Evolutionary conservation across 768 basidiomycete species (phyloP).

Genomic region (Cystofilobasidium macerans): DNA sequence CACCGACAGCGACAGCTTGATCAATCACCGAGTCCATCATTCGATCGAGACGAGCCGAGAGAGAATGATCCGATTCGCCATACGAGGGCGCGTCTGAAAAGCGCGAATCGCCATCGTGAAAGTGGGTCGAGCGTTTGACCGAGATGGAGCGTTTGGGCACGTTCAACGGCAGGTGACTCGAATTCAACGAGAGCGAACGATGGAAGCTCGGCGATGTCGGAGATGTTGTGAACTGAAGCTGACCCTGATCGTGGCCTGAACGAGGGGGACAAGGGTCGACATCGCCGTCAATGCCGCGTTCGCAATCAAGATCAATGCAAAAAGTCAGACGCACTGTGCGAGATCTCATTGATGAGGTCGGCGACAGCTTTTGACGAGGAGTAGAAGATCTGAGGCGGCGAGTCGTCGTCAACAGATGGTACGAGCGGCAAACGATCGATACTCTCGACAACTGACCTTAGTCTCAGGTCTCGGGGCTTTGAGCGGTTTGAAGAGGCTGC

Average conservation of each 20-base stretch:
- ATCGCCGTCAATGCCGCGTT: no score
- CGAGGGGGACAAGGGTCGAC: no score
- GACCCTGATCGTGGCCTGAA: slow-evolving; percentile 1
- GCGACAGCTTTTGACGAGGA: slow-evolving; percentile 17
- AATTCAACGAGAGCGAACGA: not conserved
- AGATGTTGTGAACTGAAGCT: slow-evolving; percentile 4
- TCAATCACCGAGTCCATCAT: not conserved
- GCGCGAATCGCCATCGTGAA: not conserved
- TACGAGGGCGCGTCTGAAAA: not conserved
- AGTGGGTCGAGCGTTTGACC: not conserved
- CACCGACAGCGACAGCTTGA: not conserved
- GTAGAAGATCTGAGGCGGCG: slow-evolving; percentile 9
- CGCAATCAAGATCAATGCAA: no score
- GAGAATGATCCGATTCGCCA: not conserved
- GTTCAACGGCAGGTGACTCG: slow-evolving; percentile 4
- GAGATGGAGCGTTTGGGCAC: slow-evolving; percentile 16
- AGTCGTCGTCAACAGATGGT: not conserved
- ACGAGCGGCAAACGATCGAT: not conserved
- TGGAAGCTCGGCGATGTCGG: not conserved
- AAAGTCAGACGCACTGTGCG: no score
- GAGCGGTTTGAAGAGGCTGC: not conserved
- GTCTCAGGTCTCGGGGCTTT: slow-evolving; percentile 15
- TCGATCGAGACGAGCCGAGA: not conserved
- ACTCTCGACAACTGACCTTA: not conserved
- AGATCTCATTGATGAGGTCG: slow-evolving; percentile 23